Evolutionary conservation across 305 asterid species (phyloP).

Genomic region (Rubia peregrina): DNA sequence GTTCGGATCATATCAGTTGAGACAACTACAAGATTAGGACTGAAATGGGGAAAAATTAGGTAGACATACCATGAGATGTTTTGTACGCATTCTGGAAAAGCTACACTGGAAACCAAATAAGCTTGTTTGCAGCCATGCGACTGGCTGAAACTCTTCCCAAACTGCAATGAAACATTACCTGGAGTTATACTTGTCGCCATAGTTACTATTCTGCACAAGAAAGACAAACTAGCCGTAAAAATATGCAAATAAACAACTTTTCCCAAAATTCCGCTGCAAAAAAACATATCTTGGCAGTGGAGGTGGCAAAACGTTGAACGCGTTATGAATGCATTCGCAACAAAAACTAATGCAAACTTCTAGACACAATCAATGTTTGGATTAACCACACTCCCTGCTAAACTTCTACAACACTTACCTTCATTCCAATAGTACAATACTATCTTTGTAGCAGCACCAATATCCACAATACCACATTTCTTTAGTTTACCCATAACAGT

Average conservation of each 20-base stretch:
- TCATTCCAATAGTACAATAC: slow-evolving; percentile 93
- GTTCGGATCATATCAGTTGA: neutral
- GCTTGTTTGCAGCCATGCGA: slow-evolving; percentile 40
- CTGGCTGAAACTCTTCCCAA: slow-evolving; percentile 32
- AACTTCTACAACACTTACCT: slow-evolving; percentile 34
- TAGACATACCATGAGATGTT: slow-evolving; percentile 59
- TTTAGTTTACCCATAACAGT: slow-evolving; percentile 81
- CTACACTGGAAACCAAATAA: slow-evolving; percentile 28
- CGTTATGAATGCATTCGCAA: neutral
- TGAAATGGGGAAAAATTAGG: slow-evolving; percentile 4
- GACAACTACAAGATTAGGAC: neutral
- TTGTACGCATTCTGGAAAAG: slow-evolving; percentile 35
- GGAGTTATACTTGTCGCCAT: slow-evolving; percentile 73
- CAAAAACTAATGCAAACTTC: neutral
- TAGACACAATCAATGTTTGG: neutral
- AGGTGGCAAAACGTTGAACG: neutral
- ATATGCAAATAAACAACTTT: neutral
- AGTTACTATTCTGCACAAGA: slow-evolving; percentile 23
- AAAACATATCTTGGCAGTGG: slow-evolving; percentile 7
- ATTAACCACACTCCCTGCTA: neutral
- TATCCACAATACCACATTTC: slow-evolving; percentile 82
- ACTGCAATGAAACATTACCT: slow-evolving; percentile 44
- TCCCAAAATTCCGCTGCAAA: slow-evolving; percentile 2
- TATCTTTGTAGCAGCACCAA: slow-evolving; percentile 80
- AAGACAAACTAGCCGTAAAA: neutral